phyloP scores from a whole-genome alignment of 1,284 basidiomycete genomes.

The Irpex rosettiformis region DNA sequence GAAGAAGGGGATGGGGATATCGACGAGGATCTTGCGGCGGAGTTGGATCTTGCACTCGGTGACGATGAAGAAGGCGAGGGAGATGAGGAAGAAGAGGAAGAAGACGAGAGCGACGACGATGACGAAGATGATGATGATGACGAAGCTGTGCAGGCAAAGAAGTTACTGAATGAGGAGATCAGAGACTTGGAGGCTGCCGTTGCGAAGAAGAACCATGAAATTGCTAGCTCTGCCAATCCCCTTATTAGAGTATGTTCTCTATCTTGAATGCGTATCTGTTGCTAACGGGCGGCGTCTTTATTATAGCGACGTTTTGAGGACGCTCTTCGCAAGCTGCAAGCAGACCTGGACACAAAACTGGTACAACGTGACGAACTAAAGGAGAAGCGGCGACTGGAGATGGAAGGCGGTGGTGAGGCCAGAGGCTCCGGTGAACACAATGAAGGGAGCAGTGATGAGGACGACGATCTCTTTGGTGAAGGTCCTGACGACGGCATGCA shows the following conservation, averaged over 20 bases:
- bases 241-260: slow-evolving; percentile 69
- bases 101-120: slow-evolving; percentile 65
- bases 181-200: slow-evolving; percentile 86
- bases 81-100: slow-evolving; percentile 65
- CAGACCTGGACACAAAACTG: slow-evolving; percentile 85
- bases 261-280: not conserved
- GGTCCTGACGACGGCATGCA: slow-evolving; percentile 41
- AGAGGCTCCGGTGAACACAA: slow-evolving; percentile 40
- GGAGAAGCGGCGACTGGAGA: slow-evolving; percentile 63
- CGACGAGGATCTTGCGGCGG: slow-evolving; percentile 74
- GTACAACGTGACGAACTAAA: slow-evolving; percentile 75
- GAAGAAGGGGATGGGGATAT: slow-evolving; percentile 76
- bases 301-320: slow-evolving; percentile 90
- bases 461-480: slow-evolving; percentile 63
- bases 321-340: slow-evolving; percentile 81
- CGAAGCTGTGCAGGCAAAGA: slow-evolving; percentile 63
- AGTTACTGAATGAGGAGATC: slow-evolving; percentile 86
- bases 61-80: slow-evolving; percentile 70
- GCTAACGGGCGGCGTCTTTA: slow-evolving; percentile 3
- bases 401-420: slow-evolving; percentile 57
- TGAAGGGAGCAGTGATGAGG: slow-evolving; percentile 33
- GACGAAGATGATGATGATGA: slow-evolving; percentile 70
- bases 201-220: slow-evolving; percentile 81
- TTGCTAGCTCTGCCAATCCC: slow-evolving; percentile 84
- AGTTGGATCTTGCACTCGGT: slow-evolving; percentile 66